A percentile compares a stretch with the other conserved stretches of the same genome.
These are phyloP conservation scores for Galerina marginata DNA, from an alignment of 768 basidiomycete species.

Conservation along the genomic window DNA sequence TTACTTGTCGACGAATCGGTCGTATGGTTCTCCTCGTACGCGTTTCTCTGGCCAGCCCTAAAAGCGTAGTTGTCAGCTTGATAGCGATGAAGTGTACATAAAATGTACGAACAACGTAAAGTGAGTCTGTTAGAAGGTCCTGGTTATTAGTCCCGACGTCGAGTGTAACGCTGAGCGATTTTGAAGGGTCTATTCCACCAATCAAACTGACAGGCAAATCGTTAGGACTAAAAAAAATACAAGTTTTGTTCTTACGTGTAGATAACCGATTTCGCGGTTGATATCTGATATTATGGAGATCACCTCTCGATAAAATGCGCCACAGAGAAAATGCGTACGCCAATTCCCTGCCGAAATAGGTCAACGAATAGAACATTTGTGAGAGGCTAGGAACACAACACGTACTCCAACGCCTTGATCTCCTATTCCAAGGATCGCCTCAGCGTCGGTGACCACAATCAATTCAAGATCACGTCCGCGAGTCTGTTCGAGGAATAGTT, in stretches of 20 bases:
- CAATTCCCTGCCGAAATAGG: slow-evolving; percentile 21
- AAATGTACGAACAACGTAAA: slow-evolving; percentile 64
- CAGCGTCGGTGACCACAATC: slow-evolving; percentile 84
- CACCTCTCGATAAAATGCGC: not conserved
- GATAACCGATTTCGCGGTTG: slow-evolving; percentile 78
- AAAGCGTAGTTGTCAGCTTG: not conserved
- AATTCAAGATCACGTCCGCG: slow-evolving; percentile 70
- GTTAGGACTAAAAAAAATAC: not conserved
- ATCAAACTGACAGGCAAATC: slow-evolving; percentile 48
- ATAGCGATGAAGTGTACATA: not conserved
- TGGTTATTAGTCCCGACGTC: slow-evolving; percentile 84
- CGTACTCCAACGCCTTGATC: slow-evolving; percentile 72
- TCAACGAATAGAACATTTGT: not conserved
- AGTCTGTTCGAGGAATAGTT: slow-evolving; percentile 74
- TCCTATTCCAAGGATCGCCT: slow-evolving; percentile 80
- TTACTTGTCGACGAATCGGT: slow-evolving; percentile 77
- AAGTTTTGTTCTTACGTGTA: slow-evolving; percentile 54
- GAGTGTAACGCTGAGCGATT: slow-evolving; percentile 61
- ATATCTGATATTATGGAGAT: slow-evolving; percentile 52
- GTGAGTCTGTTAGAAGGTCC: slow-evolving; percentile 60
- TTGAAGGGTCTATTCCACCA: slow-evolving; percentile 68
- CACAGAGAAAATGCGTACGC: slow-evolving; percentile 13
- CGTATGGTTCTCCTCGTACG: slow-evolving; percentile 74
- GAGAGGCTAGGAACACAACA: not conserved
- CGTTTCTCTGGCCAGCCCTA: slow-evolving; percentile 80